Conservation (phyloP, 306 rosid genomes). For the Cicer arietinum region DNA sequence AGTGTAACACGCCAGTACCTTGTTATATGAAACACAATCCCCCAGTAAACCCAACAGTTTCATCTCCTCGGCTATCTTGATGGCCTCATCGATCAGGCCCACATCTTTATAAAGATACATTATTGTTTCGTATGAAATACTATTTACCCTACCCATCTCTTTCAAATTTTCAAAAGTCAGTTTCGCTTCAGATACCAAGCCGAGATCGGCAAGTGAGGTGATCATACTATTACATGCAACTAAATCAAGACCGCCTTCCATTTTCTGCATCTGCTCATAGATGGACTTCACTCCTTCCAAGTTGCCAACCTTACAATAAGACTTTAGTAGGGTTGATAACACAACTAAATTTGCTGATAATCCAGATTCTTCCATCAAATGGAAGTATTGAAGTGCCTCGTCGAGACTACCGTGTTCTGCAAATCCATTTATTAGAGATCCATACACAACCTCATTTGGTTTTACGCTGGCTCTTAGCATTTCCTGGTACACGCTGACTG, state of each 20-base stretch:
- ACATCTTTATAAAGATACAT: constrained; percentile 76
- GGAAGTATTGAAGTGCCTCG: constrained; percentile 67
- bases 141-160: constrained; percentile 63
- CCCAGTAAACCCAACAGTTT: constrained; percentile 67
- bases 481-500: constrained; percentile 61
- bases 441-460: constrained; percentile 82
- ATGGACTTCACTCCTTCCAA: constrained; percentile 68
- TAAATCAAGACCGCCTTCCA: constrained; percentile 70
- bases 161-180: constrained; percentile 66
- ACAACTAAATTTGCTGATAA: constrained; percentile 67
- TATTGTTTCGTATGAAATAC: constrained; percentile 70
- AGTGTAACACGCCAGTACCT: constrained; percentile 76
- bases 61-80: constrained; percentile 89
- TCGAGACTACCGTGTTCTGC: constrained; percentile 79
- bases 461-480: constrained; percentile 63
- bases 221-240: constrained; percentile 85
- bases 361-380: constrained; percentile 73
- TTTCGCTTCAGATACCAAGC: constrained; percentile 83
- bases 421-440: constrained; percentile 84
- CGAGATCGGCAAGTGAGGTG: constrained; percentile 69
- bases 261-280: constrained; percentile 61
- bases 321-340: constrained; percentile 76
- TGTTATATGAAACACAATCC: constrained; percentile 75
- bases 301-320: constrained; percentile 71
- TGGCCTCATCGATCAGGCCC: constrained; percentile 76